Conservation (phyloP, 305 asterid genomes). For the Fraxinus angustifolia region DNA sequence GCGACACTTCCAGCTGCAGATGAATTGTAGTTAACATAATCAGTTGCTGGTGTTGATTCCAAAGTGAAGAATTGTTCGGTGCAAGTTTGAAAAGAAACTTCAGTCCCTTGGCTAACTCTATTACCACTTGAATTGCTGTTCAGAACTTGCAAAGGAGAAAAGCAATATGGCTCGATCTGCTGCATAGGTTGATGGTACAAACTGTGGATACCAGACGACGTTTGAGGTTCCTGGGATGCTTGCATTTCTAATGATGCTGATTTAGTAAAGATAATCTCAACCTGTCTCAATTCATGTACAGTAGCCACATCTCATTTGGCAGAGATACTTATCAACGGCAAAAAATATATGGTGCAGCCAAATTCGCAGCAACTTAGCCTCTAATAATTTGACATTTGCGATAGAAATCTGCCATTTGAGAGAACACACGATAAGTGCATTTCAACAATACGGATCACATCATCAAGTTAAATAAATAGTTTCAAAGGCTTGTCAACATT, state of each 20-base stretch:
- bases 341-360: not conserved
- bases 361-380: slow-evolving; percentile 4
- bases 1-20: slow-evolving; percentile 61
- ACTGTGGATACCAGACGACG: slow-evolving; percentile 40
- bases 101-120: slow-evolving; percentile 40
- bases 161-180: slow-evolving; percentile 41
- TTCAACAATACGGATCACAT: slow-evolving; percentile 8
- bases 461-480: not conserved
- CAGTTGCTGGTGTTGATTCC: slow-evolving; percentile 66
- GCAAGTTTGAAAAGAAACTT: slow-evolving; percentile 40
- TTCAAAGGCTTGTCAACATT: not conserved
- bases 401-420: slow-evolving; percentile 26
- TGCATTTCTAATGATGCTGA: slow-evolving; percentile 35
- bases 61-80: slow-evolving; percentile 68
- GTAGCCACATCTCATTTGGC: not conserved
- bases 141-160: slow-evolving; percentile 45
- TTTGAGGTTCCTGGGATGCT: slow-evolving; percentile 52
- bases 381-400: slow-evolving; percentile 10
- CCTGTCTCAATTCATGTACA: slow-evolving; percentile 16
- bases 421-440: slow-evolving; percentile 13
- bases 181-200: slow-evolving; percentile 49
- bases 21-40: slow-evolving; percentile 39
- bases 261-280: not conserved
- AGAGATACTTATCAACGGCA: not conserved
- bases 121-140: slow-evolving; percentile 41